Base-by-base conservation (phyloP, 371 early-diverging fungal species). In the Umbelopsis sp. region DNA sequence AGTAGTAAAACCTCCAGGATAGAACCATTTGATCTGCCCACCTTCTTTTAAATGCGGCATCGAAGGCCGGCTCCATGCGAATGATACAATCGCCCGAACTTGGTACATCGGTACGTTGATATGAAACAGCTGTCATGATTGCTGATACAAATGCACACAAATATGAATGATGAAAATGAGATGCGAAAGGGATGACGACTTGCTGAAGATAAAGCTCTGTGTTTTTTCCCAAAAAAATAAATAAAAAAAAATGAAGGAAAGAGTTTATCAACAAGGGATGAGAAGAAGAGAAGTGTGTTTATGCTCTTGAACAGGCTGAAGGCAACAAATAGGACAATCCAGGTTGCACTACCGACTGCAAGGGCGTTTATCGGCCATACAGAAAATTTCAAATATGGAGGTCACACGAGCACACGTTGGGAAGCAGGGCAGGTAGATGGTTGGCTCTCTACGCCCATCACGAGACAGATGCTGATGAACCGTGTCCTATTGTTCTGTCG, bases 351-450 rank as follows among this genome's bases (percentile, higher is more conserved):
- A 4, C 16, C 16, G 48, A 48, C 48, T 48, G 16, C 45, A 45
- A 48, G 16, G 48, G 48, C 48, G 48, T 48, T n/a, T 41, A 48
- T 48, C 48, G 20, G 48, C 48, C 48, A 20, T 3, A 48, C 20
- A 48, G 48, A 35, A 16, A 35, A 57, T 57, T 57, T 57, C 57
- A 57, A 35, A 35, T 35, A 25, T 35, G 29, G 57, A 18, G 0
- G 32, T 57, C 37, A 57, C 57, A 57, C 53, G 57, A 57, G 35
- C 57, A 35, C 57, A 57, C 57, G 57, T 57, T 57, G 29, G 25
- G 29, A n/a, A 48, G 11, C 48, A 48, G 16, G 48, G 48, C 48
- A 48, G 7, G 20, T 16, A 48, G 7, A n/a, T 48, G 48, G 48
- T 48, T 48, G 20, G 48, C 48, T 48, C 48, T 48, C 48, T 16